phyloP scores from a whole-genome alignment of 1,139 yeast species.

The Groenewaldozyma auringiensis region DNA sequence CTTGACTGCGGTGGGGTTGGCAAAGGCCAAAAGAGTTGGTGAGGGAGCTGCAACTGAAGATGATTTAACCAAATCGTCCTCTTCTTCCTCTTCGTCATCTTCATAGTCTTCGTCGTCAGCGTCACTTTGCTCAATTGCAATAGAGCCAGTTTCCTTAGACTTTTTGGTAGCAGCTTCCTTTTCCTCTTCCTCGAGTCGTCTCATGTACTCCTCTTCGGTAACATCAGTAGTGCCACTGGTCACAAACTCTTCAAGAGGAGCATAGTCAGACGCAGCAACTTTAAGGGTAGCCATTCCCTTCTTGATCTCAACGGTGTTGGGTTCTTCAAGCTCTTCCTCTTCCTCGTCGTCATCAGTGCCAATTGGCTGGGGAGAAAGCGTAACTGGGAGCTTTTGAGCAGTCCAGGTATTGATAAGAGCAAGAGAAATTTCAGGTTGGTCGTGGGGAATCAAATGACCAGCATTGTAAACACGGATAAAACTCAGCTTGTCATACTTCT shows the following conservation, averaged over 20 bases:
- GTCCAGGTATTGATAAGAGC: constrained; percentile 63
- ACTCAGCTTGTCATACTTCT: constrained; percentile 49
- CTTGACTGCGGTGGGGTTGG: background rate
- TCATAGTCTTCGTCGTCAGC: background rate
- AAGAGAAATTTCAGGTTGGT: constrained; percentile 55
- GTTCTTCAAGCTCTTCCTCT: background rate
- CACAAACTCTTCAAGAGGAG: background rate
- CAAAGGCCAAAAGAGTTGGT: background rate
- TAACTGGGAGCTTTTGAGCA: background rate
- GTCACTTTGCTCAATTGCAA: background rate
- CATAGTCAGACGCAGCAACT: background rate
- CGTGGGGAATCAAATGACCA: constrained; percentile 62
- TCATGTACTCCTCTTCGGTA: background rate
- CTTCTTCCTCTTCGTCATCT: background rate
- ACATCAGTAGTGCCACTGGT: background rate
- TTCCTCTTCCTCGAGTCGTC: background rate
- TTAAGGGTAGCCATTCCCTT: constrained; percentile 1
- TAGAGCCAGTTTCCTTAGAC: background rate
- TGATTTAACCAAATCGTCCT: too few species aligned
- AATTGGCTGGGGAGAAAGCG: background rate
- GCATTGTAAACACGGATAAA: constrained; percentile 60
- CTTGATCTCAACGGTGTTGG: background rate
- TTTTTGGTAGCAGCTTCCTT: background rate
- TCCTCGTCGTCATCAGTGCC: background rate
- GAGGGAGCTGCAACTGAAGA: background rate